Percentiles rank a stretch among this genome's conserved stretches.
These are phyloP conservation scores for Isatis tinctoria DNA, from an alignment of 345 rosid genomes.

Conservation along the genomic window DNA sequence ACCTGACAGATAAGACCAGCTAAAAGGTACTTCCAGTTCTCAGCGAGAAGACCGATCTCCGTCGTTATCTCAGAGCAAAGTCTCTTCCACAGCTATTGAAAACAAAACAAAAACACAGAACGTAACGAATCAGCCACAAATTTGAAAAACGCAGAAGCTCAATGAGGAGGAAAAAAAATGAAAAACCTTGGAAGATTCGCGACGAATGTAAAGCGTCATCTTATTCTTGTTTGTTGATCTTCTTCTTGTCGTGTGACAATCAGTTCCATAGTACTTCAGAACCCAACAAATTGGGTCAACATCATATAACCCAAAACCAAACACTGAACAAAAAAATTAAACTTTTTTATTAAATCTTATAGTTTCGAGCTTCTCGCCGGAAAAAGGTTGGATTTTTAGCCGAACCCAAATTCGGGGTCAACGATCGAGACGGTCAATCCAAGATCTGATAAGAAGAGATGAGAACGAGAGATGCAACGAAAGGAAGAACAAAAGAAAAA, in stretches of 20 bases:
- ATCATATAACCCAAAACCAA: constrained; percentile 26
- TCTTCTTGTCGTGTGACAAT: constrained; percentile 36
- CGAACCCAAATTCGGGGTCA: constrained; percentile 18
- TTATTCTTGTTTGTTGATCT: constrained; percentile 21
- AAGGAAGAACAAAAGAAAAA: background rate
- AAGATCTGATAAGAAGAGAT: constrained; percentile 22
- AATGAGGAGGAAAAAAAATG: background rate
- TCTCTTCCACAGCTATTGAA: constrained; percentile 88
- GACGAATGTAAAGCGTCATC: constrained; percentile 96
- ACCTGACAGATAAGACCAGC: constrained; percentile 94
- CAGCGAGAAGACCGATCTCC: constrained; percentile 78
- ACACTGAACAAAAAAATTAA: background rate
- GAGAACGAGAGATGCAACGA: background rate
- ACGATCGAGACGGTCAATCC: constrained; percentile 30
- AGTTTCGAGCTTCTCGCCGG: constrained; percentile 10
- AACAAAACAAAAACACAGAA: background rate
- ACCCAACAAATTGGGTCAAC: constrained; percentile 47
- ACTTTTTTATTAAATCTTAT: background rate
- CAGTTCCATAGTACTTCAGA: constrained; percentile 65
- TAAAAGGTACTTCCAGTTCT: constrained; percentile 86
- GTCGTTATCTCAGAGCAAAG: constrained; percentile 73
- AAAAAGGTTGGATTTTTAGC: constrained; percentile 12
- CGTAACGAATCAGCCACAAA: constrained; percentile 15
- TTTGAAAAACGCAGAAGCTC: background rate
- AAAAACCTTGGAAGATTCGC: constrained; percentile 85